Evolutionary conservation across 2,329 filamentous ascomycete species (phyloP).

Genomic region (Amauroascus verrucosus): DNA sequence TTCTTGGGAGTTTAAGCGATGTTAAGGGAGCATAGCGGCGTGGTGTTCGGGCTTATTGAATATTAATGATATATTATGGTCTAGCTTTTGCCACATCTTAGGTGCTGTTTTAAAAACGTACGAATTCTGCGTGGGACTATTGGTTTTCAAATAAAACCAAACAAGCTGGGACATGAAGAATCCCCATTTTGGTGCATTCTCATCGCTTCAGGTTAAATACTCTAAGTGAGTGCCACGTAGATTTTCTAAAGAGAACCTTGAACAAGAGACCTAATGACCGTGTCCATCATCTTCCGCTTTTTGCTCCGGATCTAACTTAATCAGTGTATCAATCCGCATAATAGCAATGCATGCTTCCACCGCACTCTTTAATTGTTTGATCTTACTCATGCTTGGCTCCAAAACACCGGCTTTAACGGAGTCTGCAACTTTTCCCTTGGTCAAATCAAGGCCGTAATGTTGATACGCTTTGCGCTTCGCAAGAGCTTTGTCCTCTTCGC

Average conservation of each 20-base stretch:
- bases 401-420: conserved; percentile 89
- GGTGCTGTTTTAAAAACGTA: not conserved
- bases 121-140: not conserved
- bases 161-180: not conserved
- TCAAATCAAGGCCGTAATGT: conserved; percentile 92
- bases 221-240: not conserved
- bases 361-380: conserved; percentile 94
- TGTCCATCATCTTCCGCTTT: conserved; percentile 68
- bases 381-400: conserved; percentile 96
- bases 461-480: conserved; percentile 95
- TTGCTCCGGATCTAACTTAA: conserved; percentile 91
- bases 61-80: not conserved
- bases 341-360: conserved; percentile 98
- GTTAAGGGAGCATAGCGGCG: too few species aligned
- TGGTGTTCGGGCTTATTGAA: too few species aligned
- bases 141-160: not conserved
- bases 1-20: not conserved
- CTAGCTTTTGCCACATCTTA: conserved; percentile 1
- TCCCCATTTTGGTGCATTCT: not conserved
- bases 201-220: not conserved
- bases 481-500: conserved; percentile 75
- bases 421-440: conserved; percentile 82
- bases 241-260: not conserved
- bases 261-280: conserved; percentile 53
- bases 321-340: conserved; percentile 98